A percentile compares a stretch with the other conserved stretches of the same genome.
Conservation (phyloP, 306 rosid genomes). For the Alnus rubra region DNA sequence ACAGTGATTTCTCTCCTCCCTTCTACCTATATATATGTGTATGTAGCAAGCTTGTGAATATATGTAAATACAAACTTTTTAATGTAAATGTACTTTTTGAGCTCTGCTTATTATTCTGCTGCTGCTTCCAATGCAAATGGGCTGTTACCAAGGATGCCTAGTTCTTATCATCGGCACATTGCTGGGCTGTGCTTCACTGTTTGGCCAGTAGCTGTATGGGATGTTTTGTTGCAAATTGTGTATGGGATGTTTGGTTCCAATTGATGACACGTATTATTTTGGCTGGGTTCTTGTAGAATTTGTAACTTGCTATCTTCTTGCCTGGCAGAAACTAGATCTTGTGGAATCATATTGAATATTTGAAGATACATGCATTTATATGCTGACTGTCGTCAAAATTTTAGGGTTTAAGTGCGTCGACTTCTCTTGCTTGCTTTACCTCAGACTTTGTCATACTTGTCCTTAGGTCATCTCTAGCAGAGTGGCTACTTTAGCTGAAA, state of each 20-base stretch:
- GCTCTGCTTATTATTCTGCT: conserved; percentile 16
- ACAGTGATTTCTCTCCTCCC: conserved; percentile 4
- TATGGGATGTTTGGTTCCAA: background rate
- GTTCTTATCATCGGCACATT: background rate
- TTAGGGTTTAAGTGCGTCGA: too few relatives aligned
- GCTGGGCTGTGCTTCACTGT: background rate
- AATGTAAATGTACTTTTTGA: conserved; percentile 19
- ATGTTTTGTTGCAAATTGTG: background rate
- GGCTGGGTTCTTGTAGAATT: too few relatives aligned
- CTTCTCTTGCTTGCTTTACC: too few relatives aligned
- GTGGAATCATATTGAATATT: too few relatives aligned
- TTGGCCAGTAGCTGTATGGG: background rate
- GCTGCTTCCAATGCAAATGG: background rate
- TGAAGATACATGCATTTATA: too few relatives aligned
- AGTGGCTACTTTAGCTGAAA: too few relatives aligned
- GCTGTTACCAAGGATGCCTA: background rate
- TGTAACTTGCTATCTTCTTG: too few relatives aligned
- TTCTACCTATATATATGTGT: background rate
- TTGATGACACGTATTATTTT: background rate
- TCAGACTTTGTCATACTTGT: too few relatives aligned
- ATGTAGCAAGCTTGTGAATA: conserved; percentile 43
- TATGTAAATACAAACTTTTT: conserved; percentile 10
- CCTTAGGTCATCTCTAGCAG: too few relatives aligned
- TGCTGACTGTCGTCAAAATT: too few relatives aligned
- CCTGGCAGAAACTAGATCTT: too few relatives aligned